Percentiles rank a stretch among this genome's conserved stretches.
Evolutionary conservation across 2,329 filamentous ascomycete genomes (phyloP).

Genomic region (Aspergillus texensis): DNA sequence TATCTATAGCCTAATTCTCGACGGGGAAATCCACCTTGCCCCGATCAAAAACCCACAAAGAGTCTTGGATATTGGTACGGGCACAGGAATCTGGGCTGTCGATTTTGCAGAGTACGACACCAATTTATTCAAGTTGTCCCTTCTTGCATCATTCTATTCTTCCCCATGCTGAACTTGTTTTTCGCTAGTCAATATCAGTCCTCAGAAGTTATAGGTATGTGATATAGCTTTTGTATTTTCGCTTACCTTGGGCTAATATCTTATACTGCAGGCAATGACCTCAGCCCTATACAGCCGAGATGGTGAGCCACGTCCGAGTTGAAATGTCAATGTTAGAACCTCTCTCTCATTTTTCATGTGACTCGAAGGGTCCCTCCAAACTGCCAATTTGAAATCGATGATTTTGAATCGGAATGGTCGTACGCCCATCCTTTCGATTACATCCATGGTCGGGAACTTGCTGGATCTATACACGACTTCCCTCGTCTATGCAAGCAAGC

Average conservation of each 20-base stretch:
- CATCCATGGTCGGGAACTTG: conserved; percentile 27
- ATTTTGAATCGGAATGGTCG: conserved; percentile 26
- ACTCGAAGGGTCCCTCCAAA: conserved; percentile 28
- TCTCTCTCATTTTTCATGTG: not conserved
- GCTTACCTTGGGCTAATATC: not conserved
- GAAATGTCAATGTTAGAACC: not conserved
- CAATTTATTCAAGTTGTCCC: not conserved
- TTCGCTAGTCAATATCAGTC: not conserved
- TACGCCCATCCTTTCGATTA: conserved; percentile 25
- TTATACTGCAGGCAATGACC: not conserved
- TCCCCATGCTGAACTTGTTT: not conserved
- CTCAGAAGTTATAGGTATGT: not conserved
- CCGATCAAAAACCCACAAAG: not conserved
- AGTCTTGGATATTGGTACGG: not conserved
- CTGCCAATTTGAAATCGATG: conserved; percentile 28
- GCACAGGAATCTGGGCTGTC: conserved; percentile 7
- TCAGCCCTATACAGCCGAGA: not conserved
- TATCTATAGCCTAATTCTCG: conserved; percentile 2
- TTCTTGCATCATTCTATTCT: not conserved
- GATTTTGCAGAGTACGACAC: conserved; percentile 21
- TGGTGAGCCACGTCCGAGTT: not conserved
- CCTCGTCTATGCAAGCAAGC: conserved; percentile 11
- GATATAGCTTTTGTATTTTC: not conserved
- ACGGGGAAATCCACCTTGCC: not conserved
- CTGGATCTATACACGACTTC: conserved; percentile 23